A percentile compares a stretch with the other conserved stretches of the same genome.
phyloP scores from a whole-genome alignment of 768 basidiomycete species.

The Asterophora parasitica region DNA sequence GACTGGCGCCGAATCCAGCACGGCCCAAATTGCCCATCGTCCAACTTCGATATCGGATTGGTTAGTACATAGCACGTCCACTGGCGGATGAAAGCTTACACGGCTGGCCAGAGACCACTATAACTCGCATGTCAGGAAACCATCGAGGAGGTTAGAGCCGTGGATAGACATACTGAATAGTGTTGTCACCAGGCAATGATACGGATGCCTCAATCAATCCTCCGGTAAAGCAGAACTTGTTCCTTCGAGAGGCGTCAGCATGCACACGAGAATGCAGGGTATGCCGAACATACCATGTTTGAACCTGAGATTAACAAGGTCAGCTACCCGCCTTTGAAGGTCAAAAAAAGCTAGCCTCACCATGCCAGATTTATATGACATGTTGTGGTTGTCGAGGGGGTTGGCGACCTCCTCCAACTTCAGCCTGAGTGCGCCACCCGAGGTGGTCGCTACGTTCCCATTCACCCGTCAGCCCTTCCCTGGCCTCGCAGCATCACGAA shows the following conservation, averaged over 20 bases:
- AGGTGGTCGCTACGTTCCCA: constrained; percentile 46
- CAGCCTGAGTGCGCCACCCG: constrained; percentile 65
- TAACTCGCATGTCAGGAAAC: constrained; percentile 1
- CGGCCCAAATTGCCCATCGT: constrained; percentile 56
- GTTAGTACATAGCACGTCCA: not conserved
- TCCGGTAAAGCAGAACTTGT: constrained; percentile 75
- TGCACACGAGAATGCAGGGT: not conserved
- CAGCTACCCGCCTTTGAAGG: not conserved
- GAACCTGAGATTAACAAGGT: constrained; percentile 22
- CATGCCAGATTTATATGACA: constrained; percentile 59
- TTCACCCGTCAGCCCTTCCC: not conserved
- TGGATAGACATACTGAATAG: constrained; percentile 24
- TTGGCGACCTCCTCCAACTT: constrained; percentile 52
- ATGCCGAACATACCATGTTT: constrained; percentile 24
- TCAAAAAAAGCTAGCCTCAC: constrained; percentile 27
- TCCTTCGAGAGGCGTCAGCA: constrained; percentile 23
- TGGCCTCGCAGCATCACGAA: not conserved
- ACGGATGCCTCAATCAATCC: constrained; percentile 56
- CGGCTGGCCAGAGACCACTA: constrained; percentile 37
- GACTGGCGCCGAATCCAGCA: constrained; percentile 66
- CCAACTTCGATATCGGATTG: constrained; percentile 27
- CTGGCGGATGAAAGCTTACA: constrained; percentile 21
- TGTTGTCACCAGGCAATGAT: constrained; percentile 28
- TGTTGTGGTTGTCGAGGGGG: constrained; percentile 48
- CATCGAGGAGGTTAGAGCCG: not conserved